Conservation (phyloP, 108 stramenopile species). For the Nannochloropsis salina region DNA sequence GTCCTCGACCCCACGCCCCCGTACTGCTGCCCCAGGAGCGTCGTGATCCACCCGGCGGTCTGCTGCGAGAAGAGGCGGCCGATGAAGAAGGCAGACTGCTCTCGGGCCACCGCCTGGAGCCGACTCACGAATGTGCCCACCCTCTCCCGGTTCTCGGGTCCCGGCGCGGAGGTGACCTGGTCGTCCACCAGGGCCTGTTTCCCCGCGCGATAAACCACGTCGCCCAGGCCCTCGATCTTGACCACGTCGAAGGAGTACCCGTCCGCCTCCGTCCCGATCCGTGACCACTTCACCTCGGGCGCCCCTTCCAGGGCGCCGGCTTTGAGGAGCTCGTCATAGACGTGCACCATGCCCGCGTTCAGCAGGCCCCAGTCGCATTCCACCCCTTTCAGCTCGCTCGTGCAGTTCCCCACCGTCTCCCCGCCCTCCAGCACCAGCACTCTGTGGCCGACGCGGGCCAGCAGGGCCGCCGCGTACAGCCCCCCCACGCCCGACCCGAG, state of each 20-base stretch:
- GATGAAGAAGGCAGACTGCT: not conserved
- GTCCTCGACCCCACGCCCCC: not conserved
- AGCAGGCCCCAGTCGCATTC: not conserved
- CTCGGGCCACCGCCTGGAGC: not conserved
- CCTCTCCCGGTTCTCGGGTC: not conserved
- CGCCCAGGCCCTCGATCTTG: not conserved
- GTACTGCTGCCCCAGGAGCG: not conserved
- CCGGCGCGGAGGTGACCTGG: conserved; percentile 1
- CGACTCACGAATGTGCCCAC: not conserved
- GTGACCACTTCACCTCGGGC: not conserved
- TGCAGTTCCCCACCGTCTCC: not conserved
- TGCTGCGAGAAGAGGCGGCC: not conserved
- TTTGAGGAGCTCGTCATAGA: not conserved
- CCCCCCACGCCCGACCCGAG: conserved; percentile 41
- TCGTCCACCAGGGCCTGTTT: conserved; percentile 7
- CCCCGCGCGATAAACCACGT: not conserved
- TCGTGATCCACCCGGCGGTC: not conserved
- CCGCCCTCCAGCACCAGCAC: conserved; percentile 40
- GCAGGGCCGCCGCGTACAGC: conserved; percentile 29
- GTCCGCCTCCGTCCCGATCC: not conserved
- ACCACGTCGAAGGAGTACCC: not conserved
- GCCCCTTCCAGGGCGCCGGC: not conserved
- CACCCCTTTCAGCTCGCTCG: not conserved
- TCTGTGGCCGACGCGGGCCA: conserved; percentile 31
- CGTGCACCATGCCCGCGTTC: not conserved